These are phyloP conservation scores for Bipolaris bicolor DNA, from an alignment of 2,329 filamentous ascomycete genomes.

Conservation along the genomic window DNA sequence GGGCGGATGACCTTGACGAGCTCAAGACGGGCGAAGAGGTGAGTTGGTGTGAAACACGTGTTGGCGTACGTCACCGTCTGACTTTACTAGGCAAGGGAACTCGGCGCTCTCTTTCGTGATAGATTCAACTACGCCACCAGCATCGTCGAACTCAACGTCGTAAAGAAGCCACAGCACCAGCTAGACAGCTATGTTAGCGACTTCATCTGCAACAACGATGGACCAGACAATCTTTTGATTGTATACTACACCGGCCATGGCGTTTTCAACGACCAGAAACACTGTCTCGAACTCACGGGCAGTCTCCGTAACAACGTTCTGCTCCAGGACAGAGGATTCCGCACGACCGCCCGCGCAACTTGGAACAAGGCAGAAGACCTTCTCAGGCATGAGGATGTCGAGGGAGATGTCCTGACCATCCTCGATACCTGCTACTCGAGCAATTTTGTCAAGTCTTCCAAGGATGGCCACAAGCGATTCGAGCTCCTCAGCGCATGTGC, in stretches of 20 bases:
- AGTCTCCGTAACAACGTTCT: conserved; percentile 14
- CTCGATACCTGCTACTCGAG: conserved; percentile 49
- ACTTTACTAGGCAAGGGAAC: conserved; percentile 35
- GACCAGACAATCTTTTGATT: conserved; percentile 43
- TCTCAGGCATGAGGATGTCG: conserved; percentile 35
- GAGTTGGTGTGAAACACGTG: not conserved
- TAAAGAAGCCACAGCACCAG: conserved; percentile 44
- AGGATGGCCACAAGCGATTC: conserved; percentile 35
- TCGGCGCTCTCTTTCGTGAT: conserved; percentile 36
- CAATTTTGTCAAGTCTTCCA: conserved; percentile 41
- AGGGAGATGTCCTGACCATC: conserved; percentile 47
- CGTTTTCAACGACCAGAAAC: conserved; percentile 27
- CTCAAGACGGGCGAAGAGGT: conserved; percentile 42
- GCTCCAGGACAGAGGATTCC: conserved; percentile 25
- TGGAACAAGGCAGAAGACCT: conserved; percentile 45
- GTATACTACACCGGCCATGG: conserved; percentile 52
- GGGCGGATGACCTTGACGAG: conserved; percentile 45
- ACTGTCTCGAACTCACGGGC: conserved; percentile 37
- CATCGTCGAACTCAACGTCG: conserved; percentile 42
- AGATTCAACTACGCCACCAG: conserved; percentile 40
- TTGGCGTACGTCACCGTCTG: not conserved
- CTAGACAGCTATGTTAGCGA: conserved; percentile 34
- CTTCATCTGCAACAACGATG: conserved; percentile 40
- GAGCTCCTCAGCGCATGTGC: conserved; percentile 43
- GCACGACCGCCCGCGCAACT: conserved; percentile 36